Evolutionary conservation across 768 basidiomycete genomes (phyloP).

Genomic region (Lenzites betulinus): DNA sequence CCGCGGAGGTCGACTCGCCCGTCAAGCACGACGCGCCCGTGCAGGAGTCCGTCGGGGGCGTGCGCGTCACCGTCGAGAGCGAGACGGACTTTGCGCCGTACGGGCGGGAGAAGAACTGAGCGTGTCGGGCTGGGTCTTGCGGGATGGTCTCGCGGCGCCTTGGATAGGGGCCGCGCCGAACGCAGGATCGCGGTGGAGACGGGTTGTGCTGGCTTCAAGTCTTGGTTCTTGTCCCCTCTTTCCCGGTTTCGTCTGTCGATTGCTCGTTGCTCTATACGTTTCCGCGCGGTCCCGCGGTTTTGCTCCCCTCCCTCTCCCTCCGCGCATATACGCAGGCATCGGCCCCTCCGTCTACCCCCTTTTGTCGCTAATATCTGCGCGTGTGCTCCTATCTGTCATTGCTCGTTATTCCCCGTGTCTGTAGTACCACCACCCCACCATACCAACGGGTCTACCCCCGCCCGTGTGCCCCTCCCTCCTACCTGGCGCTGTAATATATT

Average conservation of each 20-base stretch:
- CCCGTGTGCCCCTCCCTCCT: too few species aligned
- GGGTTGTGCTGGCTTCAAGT: not conserved
- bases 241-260: not conserved
- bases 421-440: too few species aligned
- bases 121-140: not conserved
- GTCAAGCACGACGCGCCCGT: not conserved
- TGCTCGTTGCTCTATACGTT: not conserved
- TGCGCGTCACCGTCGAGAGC: conserved; percentile 37
- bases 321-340: not conserved
- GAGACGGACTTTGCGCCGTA: conserved; percentile 33
- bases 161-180: not conserved
- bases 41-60: conserved; percentile 9
- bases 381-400: too few species aligned
- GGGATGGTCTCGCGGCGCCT: not conserved
- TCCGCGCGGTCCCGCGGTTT: not conserved
- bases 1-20: conserved; percentile 13
- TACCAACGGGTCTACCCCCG: too few species aligned
- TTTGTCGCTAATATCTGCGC: too few species aligned
- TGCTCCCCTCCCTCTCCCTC: not conserved
- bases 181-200: too few species aligned
- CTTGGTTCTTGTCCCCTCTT: not conserved
- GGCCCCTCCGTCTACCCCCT: too few species aligned
- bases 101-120: conserved; percentile 21
- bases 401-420: not conserved
- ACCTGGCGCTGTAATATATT: conserved; percentile 11